These are phyloP conservation scores for Podaxis carcinomalis DNA, from an alignment of 768 basidiomycete species.

Conservation along the genomic window DNA sequence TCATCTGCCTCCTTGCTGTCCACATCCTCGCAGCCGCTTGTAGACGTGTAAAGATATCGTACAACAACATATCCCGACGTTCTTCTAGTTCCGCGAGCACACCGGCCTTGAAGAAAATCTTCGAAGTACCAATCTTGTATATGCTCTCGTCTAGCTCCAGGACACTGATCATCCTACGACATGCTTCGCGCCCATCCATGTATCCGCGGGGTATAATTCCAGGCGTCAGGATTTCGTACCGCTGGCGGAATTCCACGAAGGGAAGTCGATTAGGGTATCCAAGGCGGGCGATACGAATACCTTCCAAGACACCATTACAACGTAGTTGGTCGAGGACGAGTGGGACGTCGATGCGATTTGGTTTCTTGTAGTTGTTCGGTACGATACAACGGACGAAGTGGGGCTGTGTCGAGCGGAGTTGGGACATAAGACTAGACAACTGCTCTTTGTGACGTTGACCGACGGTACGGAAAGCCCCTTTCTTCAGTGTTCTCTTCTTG, in stretches of 20 bases:
- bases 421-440: constrained; percentile 83
- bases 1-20: constrained; percentile 85
- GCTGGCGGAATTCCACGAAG: constrained; percentile 95
- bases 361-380: constrained; percentile 88
- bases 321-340: constrained; percentile 94
- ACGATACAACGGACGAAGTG: constrained; percentile 99
- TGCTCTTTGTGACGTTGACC: constrained; percentile 96
- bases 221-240: constrained; percentile 94
- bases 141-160: constrained; percentile 81
- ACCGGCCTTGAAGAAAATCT: constrained; percentile 99
- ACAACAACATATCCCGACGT: constrained; percentile 80
- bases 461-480: constrained; percentile 95
- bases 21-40: constrained; percentile 87
- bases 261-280: constrained; percentile 97
- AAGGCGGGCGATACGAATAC: constrained; percentile 94
- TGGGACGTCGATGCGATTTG: constrained; percentile 87
- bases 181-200: constrained; percentile 97
- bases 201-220: constrained; percentile 92
- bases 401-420: constrained; percentile 90
- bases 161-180: constrained; percentile 83
- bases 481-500: constrained; percentile 80
- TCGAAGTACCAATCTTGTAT: constrained; percentile 92
- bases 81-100: constrained; percentile 96
- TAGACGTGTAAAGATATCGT: constrained; percentile 81
- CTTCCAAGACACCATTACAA: constrained; percentile 98